Evolutionary conservation across 805 yeast species (phyloP).

Genomic region (Kurtzmaniella cleridarum): DNA sequence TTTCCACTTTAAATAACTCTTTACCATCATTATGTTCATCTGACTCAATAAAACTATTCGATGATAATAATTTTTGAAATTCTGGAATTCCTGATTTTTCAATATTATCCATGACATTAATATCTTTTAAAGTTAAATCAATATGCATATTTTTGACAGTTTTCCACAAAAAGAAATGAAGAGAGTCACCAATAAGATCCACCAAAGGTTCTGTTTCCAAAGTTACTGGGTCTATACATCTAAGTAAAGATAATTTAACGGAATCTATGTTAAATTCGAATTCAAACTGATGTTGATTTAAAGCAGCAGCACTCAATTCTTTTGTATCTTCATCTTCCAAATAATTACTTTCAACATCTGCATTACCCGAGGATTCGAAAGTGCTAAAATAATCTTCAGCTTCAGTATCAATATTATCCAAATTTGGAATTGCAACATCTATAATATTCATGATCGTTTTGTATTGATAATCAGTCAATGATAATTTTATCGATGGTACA

Average conservation of each 20-base stretch:
- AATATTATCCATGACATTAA: conserved; percentile 71
- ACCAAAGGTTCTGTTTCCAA: conserved; percentile 63
- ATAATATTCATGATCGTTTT: conserved; percentile 77
- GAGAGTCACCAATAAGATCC: conserved; percentile 64
- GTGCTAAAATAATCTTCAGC: conserved; percentile 31
- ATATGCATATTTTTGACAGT: conserved; percentile 60
- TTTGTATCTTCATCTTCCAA: conserved; percentile 2
- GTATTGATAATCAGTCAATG: conserved; percentile 85
- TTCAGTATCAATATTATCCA: conserved; percentile 29
- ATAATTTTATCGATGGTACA: conserved; percentile 65
- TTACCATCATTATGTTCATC: conserved; percentile 25
- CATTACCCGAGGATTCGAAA: conserved; percentile 14
- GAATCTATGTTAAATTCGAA: conserved; percentile 63
- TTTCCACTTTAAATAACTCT: conserved; percentile 54
- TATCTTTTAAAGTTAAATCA: conserved; percentile 56
- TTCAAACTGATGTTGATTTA: conserved; percentile 62
- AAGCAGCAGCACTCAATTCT: conserved; percentile 8
- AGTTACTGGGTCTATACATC: conserved; percentile 60
- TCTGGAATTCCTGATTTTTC: conserved; percentile 58
- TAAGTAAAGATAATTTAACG: conserved; percentile 56
- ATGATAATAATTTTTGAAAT: conserved; percentile 64
- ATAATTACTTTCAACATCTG: conserved; percentile 6
- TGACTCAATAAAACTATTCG: conserved; percentile 40
- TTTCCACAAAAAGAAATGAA: conserved; percentile 55
- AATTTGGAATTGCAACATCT: conserved; percentile 59